Percentiles rank a stretch among this genome's conserved stretches.
phyloP scores from a whole-genome alignment of 148 eudicot genomes.

The Oxyria digyna region DNA sequence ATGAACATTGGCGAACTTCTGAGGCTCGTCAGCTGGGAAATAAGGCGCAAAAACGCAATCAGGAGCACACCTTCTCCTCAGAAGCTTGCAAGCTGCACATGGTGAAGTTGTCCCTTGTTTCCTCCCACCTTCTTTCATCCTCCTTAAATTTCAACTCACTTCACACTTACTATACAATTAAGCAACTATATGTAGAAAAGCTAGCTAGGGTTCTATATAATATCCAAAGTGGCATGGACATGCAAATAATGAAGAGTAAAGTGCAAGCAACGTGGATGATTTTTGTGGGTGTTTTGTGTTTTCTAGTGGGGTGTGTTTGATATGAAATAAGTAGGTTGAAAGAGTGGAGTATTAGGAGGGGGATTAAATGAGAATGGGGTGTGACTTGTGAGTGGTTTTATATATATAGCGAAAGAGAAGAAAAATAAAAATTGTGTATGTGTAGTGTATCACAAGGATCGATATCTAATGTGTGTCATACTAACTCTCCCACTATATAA shows the following conservation, averaged over 20 bases:
- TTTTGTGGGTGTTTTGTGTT: too few species aligned
- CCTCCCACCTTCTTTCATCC: conserved; percentile 8
- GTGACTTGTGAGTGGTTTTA: background rate
- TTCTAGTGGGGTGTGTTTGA: background rate
- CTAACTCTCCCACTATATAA: too few species aligned
- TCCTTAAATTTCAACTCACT: background rate
- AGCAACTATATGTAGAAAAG: background rate
- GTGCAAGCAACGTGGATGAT: background rate
- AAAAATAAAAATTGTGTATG: background rate
- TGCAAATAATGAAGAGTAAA: background rate
- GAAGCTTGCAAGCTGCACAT: conserved; percentile 52
- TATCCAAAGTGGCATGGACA: background rate
- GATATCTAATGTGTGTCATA: conserved; percentile 2
- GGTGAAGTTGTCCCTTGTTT: conserved; percentile 21
- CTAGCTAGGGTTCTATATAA: background rate
- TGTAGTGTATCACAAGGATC: background rate
- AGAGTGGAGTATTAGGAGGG: background rate
- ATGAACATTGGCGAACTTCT: conserved; percentile 54
- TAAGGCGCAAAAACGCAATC: conserved; percentile 51
- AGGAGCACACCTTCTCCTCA: conserved; percentile 39
- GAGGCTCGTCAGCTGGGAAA: conserved; percentile 52
- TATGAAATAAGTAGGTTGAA: background rate
- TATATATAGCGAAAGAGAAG: background rate
- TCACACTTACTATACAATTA: background rate
- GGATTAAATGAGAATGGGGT: background rate